Evolutionary conservation across 768 basidiomycete species (phyloP).

Genomic region (Panus rudis): DNA sequence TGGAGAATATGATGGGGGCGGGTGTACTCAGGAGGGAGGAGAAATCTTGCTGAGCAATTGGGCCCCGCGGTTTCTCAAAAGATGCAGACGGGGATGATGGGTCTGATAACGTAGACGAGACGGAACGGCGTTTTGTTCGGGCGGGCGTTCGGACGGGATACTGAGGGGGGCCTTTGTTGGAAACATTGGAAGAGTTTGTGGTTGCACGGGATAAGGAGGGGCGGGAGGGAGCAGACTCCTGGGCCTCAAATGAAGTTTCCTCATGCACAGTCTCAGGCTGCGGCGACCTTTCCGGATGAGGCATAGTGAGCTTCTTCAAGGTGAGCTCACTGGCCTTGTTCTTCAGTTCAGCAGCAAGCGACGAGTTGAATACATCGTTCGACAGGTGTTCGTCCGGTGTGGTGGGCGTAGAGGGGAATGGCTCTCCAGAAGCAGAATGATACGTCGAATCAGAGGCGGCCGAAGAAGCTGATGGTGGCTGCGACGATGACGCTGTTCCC

Average conservation of each 20-base stretch:
- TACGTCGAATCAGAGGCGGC: conserved; percentile 42
- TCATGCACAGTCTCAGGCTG: background rate
- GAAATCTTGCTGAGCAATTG: conserved; percentile 48
- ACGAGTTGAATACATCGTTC: conserved; percentile 8
- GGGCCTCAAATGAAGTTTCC: background rate
- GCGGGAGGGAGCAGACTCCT: conserved; percentile 1
- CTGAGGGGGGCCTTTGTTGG: conserved; percentile 32
- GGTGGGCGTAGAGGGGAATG: conserved; percentile 45
- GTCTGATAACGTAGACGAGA: conserved; percentile 80
- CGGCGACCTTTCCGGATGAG: background rate
- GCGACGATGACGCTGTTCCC: conserved; percentile 3
- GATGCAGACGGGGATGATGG: conserved; percentile 31
- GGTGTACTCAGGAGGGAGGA: conserved; percentile 54
- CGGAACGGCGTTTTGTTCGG: conserved; percentile 91
- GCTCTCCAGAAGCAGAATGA: conserved; percentile 46
- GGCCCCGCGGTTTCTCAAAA: conserved; percentile 32
- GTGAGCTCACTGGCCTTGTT: conserved; percentile 50
- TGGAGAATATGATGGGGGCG: conserved; percentile 82
- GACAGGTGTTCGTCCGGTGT: conserved; percentile 43
- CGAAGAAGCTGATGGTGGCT: conserved; percentile 35
- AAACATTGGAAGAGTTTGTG: conserved; percentile 9
- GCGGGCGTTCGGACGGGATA: conserved; percentile 80
- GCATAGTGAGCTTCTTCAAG: conserved; percentile 37
- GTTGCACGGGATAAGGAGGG: conserved; percentile 19
- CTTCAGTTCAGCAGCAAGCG: conserved; percentile 17